These are phyloP conservation scores for Exophiala calicioides DNA, from an alignment of 2,329 filamentous ascomycete genomes.

Conservation along the genomic window DNA sequence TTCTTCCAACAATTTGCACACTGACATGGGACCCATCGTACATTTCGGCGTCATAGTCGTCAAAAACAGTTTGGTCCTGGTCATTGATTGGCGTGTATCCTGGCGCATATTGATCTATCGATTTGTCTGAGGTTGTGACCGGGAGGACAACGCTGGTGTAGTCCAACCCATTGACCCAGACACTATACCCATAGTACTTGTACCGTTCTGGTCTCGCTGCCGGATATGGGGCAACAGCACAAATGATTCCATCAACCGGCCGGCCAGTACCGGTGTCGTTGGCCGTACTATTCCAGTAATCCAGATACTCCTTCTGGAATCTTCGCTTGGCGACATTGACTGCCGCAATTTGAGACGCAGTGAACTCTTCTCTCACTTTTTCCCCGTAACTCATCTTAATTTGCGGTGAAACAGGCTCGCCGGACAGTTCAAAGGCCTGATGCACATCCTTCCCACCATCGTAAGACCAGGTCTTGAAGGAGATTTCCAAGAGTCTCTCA, in stretches of 20 bases:
- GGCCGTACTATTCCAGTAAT: conserved; percentile 63
- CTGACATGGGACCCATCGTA: conserved; percentile 53
- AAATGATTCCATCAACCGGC: conserved; percentile 55
- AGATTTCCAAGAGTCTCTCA: conserved; percentile 38
- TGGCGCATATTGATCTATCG: conserved; percentile 40
- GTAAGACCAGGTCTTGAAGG: conserved; percentile 46
- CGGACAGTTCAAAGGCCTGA: conserved; percentile 55
- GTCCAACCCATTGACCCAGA: conserved; percentile 43
- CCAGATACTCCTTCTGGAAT: conserved; percentile 60
- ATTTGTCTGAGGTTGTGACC: conserved; percentile 46
- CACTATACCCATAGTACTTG: conserved; percentile 43
- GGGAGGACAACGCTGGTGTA: conserved; percentile 48
- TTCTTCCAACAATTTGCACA: conserved; percentile 51
- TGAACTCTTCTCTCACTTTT: conserved; percentile 38
- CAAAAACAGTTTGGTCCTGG: conserved; percentile 47
- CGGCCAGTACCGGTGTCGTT: conserved; percentile 52
- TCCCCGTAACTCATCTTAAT: conserved; percentile 40
- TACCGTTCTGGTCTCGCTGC: conserved; percentile 43
- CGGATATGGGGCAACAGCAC: conserved; percentile 45
- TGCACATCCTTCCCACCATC: conserved; percentile 56
- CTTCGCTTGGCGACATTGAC: conserved; percentile 57
- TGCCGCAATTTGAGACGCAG: conserved; percentile 46
- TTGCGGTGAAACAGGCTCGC: conserved; percentile 54
- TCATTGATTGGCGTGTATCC: conserved; percentile 45
- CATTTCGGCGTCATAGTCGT: conserved; percentile 52